These are phyloP conservation scores for Microcyclosporella mali DNA, from an alignment of 2,329 filamentous ascomycete species.

Conservation along the genomic window DNA sequence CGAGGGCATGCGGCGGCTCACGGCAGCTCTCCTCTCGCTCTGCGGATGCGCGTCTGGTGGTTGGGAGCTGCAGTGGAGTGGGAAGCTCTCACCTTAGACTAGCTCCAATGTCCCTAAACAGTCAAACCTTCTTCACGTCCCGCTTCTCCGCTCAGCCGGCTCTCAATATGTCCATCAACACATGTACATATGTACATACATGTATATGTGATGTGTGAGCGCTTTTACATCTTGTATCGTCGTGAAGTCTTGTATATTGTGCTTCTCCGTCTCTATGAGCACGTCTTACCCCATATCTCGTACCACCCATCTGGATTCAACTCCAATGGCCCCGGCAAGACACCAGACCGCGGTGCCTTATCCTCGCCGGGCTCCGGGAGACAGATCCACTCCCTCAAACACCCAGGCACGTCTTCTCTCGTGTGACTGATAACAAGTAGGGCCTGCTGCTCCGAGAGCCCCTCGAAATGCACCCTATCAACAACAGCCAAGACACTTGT, in stretches of 20 bases:
- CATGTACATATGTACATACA: too few relatives aligned
- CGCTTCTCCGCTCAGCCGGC: too few relatives aligned
- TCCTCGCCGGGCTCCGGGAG: slow-evolving; percentile 68
- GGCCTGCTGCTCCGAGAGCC: slow-evolving; percentile 66
- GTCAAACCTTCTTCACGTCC: too few relatives aligned
- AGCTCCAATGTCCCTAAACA: too few relatives aligned
- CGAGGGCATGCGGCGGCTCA: too few relatives aligned
- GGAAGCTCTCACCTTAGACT: too few relatives aligned
- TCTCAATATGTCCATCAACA: too few relatives aligned
- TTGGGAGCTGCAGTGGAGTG: too few relatives aligned
- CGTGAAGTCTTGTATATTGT: too few relatives aligned
- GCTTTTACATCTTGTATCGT: too few relatives aligned
- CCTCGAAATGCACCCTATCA: slow-evolving; percentile 49
- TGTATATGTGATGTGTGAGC: background rate
- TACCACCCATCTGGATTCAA: slow-evolving; percentile 27
- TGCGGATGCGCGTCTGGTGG: too few relatives aligned
- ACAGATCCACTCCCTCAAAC: slow-evolving; percentile 77
- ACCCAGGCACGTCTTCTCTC: slow-evolving; percentile 80
- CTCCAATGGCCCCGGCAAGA: slow-evolving; percentile 40
- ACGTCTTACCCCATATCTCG: slow-evolving; percentile 24
- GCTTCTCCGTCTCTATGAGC: background rate
- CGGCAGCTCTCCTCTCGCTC: too few relatives aligned
- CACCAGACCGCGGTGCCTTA: slow-evolving; percentile 56
- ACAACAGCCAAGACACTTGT: slow-evolving; percentile 32
- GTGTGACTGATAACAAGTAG: slow-evolving; percentile 90